Percentiles rank a stretch among this genome's conserved stretches.
Conservation (phyloP, 306 rosid species). For the Spatholobus suberectus region DNA sequence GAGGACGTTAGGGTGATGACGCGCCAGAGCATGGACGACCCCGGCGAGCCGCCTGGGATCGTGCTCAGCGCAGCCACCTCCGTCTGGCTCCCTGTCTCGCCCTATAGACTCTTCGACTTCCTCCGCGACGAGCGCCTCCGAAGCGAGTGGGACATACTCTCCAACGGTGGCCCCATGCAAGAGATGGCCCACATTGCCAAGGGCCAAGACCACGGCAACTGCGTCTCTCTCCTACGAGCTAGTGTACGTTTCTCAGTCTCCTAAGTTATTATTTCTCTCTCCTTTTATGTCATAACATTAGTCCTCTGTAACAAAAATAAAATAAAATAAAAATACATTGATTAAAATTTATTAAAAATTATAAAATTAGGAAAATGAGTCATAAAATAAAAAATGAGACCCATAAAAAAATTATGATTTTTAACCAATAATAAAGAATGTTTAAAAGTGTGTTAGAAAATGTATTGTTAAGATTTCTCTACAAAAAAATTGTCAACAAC, state of each 20-base stretch:
- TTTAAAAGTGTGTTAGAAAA: no score
- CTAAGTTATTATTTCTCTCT: no score
- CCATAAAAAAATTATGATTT: no score
- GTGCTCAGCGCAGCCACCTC: constrained; percentile 95
- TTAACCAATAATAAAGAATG: no score
- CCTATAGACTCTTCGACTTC: constrained; percentile 75
- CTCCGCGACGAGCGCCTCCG: constrained; percentile 84
- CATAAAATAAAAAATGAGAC: no score
- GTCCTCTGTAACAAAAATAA: no score
- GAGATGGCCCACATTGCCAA: constrained; percentile 97
- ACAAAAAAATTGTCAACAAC: no score
- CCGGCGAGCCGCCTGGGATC: constrained; percentile 96
- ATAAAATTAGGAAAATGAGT: no score
- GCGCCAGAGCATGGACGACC: constrained; percentile 87
- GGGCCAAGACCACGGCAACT: constrained; percentile 85
- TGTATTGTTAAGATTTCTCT: no score
- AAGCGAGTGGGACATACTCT: constrained; percentile 95
- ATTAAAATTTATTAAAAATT: no score
- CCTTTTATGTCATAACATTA: no score
- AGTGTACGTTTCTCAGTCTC: constrained; percentile 56
- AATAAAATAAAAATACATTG: no score
- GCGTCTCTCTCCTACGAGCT: constrained; percentile 90
- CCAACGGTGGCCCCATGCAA: constrained; percentile 99
- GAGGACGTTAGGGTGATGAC: constrained; percentile 97
- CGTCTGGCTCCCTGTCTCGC: constrained; percentile 81